phyloP scores from a whole-genome alignment of 1,284 basidiomycete genomes.

The Thecaphora thlaspeos region DNA sequence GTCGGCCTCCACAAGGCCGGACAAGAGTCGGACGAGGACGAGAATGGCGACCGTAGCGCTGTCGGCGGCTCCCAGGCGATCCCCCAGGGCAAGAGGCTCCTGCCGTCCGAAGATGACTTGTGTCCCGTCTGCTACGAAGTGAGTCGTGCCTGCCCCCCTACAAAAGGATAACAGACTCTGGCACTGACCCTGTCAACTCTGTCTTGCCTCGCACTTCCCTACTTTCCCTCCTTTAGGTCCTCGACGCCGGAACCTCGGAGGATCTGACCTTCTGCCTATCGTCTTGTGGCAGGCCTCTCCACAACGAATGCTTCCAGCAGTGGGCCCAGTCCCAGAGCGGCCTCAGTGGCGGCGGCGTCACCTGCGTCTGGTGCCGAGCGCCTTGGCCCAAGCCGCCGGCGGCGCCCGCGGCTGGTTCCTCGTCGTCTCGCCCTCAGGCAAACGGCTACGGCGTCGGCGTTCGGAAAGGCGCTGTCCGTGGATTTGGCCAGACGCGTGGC shows the following conservation, averaged over 20 bases:
- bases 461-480: conserved; percentile 6
- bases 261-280: conserved; percentile 27
- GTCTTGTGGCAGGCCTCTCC: conserved; percentile 32
- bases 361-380: conserved; percentile 35
- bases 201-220: too few relatives aligned
- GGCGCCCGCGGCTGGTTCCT: too few relatives aligned
- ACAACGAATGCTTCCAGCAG: conserved; percentile 24
- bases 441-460: conserved; percentile 25
- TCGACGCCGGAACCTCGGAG: conserved; percentile 19
- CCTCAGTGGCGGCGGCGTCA: neutral
- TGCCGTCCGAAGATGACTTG: conserved; percentile 24
- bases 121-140: conserved; percentile 30
- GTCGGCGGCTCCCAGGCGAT: neutral
- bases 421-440: neutral
- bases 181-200: too few relatives aligned
- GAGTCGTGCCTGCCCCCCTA: too few relatives aligned
- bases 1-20: conserved; percentile 5
- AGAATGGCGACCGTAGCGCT: conserved; percentile 1
- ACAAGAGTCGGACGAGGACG: conserved; percentile 3
- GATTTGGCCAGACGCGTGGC: conserved; percentile 9
- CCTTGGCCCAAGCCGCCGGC: neutral
- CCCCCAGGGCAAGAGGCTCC: conserved; percentile 12
- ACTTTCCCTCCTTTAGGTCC: conserved; percentile 4
- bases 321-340: conserved; percentile 22
- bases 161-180: too few relatives aligned